phyloP scores from a whole-genome alignment of 176 grass and related monocot species.

The Musa beccarii region DNA sequence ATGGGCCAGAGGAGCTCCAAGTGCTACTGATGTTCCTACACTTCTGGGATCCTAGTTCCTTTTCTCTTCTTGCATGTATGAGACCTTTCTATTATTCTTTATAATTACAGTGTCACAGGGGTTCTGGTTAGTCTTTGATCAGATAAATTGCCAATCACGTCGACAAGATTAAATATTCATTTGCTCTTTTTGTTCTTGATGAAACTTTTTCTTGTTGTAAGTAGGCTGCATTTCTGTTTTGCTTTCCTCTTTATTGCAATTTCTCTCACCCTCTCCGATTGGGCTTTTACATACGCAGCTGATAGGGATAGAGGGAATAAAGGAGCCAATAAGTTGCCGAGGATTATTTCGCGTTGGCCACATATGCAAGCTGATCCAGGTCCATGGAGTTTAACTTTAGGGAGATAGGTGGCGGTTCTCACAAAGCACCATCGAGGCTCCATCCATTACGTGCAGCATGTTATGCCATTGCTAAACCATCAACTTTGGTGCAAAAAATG shows the following conservation, averaged over 20 bases:
- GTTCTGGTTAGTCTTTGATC: not conserved
- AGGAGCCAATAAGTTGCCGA: slow-evolving; percentile 35
- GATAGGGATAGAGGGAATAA: slow-evolving; percentile 47
- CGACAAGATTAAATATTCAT: not conserved
- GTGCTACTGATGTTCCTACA: slow-evolving; percentile 81
- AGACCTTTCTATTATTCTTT: slow-evolving; percentile 10
- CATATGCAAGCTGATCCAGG: slow-evolving; percentile 95
- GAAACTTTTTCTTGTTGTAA: not conserved
- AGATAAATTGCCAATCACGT: not conserved
- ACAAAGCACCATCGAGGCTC: slow-evolving; percentile 75
- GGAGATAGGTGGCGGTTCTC: slow-evolving; percentile 94
- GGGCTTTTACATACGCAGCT: slow-evolving; percentile 46
- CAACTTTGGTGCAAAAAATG: slow-evolving; percentile 96
- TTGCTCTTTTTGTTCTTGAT: not conserved
- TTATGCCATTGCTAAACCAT: slow-evolving; percentile 93
- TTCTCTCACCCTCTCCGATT: slow-evolving; percentile 3
- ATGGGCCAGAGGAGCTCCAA: slow-evolving; percentile 44
- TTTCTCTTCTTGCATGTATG: slow-evolving; percentile 88
- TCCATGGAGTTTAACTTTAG: slow-evolving; percentile 78
- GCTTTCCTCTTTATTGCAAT: not conserved
- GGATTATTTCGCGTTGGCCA: slow-evolving; percentile 87
- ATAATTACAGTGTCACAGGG: not conserved
- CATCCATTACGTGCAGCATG: slow-evolving; percentile 86
- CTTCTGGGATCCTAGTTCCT: slow-evolving; percentile 73
- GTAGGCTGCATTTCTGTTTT: not conserved